A percentile compares a stretch with the other conserved stretches of the same genome.
Conservation (phyloP, 345 rosid genomes). For the Ceriops tagal region DNA sequence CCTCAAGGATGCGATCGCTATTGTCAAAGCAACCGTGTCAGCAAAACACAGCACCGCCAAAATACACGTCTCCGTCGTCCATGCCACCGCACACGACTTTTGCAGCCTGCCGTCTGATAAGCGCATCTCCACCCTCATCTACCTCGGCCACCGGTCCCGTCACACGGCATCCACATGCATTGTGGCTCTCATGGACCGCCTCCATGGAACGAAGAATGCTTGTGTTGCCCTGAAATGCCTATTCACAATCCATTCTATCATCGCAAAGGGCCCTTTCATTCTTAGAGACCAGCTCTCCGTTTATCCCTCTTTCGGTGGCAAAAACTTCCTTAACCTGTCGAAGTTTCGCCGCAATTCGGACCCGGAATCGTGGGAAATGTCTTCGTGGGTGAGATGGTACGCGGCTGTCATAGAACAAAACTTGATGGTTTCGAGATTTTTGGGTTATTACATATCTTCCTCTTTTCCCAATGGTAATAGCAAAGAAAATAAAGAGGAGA, state of each 20-base stretch:
- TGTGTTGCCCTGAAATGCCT: slow-evolving; percentile 59
- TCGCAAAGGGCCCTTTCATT: slow-evolving; percentile 37
- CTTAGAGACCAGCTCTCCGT: slow-evolving; percentile 42
- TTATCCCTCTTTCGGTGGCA: slow-evolving; percentile 40
- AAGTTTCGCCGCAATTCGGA: slow-evolving; percentile 36
- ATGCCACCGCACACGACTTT: slow-evolving; percentile 44
- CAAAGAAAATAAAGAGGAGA: slow-evolving; percentile 10
- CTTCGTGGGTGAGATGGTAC: slow-evolving; percentile 65
- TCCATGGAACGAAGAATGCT: slow-evolving; percentile 34
- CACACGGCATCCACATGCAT: slow-evolving; percentile 36
- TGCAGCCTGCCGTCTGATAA: slow-evolving; percentile 33
- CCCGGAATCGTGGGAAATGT: slow-evolving; percentile 30
- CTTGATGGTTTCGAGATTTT: slow-evolving; percentile 37
- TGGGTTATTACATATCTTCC: slow-evolving; percentile 30
- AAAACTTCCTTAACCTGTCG: slow-evolving; percentile 43
- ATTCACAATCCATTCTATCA: slow-evolving; percentile 37
- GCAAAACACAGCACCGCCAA: slow-evolving; percentile 27
- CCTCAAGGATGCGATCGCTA: slow-evolving; percentile 44
- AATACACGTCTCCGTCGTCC: slow-evolving; percentile 34
- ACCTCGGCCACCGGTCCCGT: slow-evolving; percentile 28
- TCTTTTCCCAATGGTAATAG: slow-evolving; percentile 8
- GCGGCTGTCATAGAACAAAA: slow-evolving; percentile 45
- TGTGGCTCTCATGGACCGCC: slow-evolving; percentile 40
- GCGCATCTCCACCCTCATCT: slow-evolving; percentile 34
- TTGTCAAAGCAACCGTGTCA: slow-evolving; percentile 40